Evolutionary conservation across 805 yeast species (phyloP), one percentile per base, ranked within the genome.

Genomic region (Ogataea pini): DNA sequence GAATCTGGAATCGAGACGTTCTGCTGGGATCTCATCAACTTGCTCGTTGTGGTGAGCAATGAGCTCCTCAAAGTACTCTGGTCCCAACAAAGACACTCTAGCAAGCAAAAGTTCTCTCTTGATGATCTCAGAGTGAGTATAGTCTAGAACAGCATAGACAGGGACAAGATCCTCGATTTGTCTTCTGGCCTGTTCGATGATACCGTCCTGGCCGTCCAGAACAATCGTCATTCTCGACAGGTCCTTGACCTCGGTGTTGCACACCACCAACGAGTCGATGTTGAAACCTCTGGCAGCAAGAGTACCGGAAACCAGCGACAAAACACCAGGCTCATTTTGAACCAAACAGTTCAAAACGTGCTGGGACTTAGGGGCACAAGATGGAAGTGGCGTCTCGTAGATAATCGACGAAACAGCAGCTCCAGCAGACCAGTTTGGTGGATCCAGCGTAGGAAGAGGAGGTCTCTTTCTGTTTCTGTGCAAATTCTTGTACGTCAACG

Each of bases 241-340:
- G 65, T 94, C 97, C 69, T 85, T 83, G 50, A 94, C 97, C 68
- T 92, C 98, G 33, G 99, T 94, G 73, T 85, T 88, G 68, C 97
- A 92, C 40, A 94, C 99, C 50, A 94, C 97, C 55, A 94, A 78
- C 9, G 98, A 92, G 69, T 94, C 99, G 63, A 94, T 94, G 74
- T 94, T 94, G 82, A 94, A 94, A 14, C 99, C 99, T 69, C 99
- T 80, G 33, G 97, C 98, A 32, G 99, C 99, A 58, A 94, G 78
- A 46, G 96, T 90, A 47, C 97, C 97, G 6, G 97, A 86, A 36
- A 94, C 88, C 47, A 92, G 81, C 29, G 96, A 85, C 61, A 94
- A 75, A 39, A 94, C 99, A 77, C 99, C 99, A 7, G 99, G 98
- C 72, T 94, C 99, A 70, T 94, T 92, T 72, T 94, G 98, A 14